phyloP scores from a whole-genome alignment of 768 basidiomycete genomes.

The Tremella mesenterica region DNA sequence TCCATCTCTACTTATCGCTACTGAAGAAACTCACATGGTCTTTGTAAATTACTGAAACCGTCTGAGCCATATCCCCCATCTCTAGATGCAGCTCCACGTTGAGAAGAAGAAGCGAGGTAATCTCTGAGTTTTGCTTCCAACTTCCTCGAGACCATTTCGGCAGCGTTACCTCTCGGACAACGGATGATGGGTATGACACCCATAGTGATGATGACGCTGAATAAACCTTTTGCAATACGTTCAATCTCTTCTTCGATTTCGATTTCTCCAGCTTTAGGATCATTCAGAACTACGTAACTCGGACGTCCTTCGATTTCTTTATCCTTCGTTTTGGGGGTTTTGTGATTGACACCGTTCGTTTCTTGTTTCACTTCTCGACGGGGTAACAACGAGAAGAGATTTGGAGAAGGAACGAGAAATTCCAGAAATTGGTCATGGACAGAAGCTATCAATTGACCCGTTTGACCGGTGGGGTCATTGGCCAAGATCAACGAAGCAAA shows the following conservation, averaged over 20 bases:
- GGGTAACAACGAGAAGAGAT: conserved; percentile 81
- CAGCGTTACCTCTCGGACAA: conserved; percentile 88
- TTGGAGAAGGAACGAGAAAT: conserved; percentile 85
- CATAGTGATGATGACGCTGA: conserved; percentile 80
- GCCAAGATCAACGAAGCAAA: conserved; percentile 78
- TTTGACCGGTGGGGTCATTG: conserved; percentile 42
- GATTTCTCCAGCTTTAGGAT: conserved; percentile 77
- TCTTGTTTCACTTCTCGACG: conserved; percentile 29
- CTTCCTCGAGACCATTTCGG: conserved; percentile 98
- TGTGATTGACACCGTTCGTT: conserved; percentile 12
- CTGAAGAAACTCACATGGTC: conserved; percentile 57
- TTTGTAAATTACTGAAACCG: conserved; percentile 73
- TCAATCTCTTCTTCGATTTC: conserved; percentile 91
- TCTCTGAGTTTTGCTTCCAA: conserved; percentile 87
- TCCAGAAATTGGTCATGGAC: conserved; percentile 95
- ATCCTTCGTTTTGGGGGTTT: conserved; percentile 11
- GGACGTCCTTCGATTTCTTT: conserved; percentile 44
- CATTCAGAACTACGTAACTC: conserved; percentile 81
- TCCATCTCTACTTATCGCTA: neutral
- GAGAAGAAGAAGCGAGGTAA: conserved; percentile 53
- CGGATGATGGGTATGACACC: conserved; percentile 95
- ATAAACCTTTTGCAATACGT: conserved; percentile 77
- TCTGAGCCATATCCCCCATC: conserved; percentile 66
- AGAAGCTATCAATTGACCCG: conserved; percentile 47
- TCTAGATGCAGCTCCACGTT: conserved; percentile 46